A percentile compares a stretch with the other conserved stretches of the same genome.
phyloP scores from a whole-genome alignment of 345 rosid genomes.

The Iberis pinnata region DNA sequence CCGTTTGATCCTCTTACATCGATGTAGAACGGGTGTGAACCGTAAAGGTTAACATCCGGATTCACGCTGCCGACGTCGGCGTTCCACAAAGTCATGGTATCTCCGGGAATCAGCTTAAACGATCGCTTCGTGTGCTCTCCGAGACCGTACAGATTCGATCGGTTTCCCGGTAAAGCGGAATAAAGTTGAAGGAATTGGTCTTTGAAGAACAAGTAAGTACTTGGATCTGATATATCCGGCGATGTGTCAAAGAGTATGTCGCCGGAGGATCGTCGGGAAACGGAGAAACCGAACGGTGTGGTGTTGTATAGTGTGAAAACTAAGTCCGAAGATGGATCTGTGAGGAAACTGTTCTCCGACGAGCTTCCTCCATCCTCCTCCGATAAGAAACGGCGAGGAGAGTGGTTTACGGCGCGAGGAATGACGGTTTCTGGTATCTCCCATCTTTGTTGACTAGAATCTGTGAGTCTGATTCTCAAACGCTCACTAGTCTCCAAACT shows the following conservation, averaged over 20 bases:
- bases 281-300: slow-evolving; percentile 55
- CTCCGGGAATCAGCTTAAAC: slow-evolving; percentile 33
- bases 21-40: slow-evolving; percentile 69
- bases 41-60: slow-evolving; percentile 52
- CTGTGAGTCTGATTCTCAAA: slow-evolving; percentile 47
- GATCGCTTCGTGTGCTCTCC: slow-evolving; percentile 70
- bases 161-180: slow-evolving; percentile 41
- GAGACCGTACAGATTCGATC: slow-evolving; percentile 56
- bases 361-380: slow-evolving; percentile 3
- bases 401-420: slow-evolving; percentile 31
- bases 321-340: slow-evolving; percentile 44
- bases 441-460: slow-evolving; percentile 43
- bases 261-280: slow-evolving; percentile 50
- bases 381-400: slow-evolving; percentile 11
- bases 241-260: slow-evolving; percentile 55
- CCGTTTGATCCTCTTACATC: slow-evolving; percentile 48
- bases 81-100: slow-evolving; percentile 54
- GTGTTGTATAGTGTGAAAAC: slow-evolving; percentile 48
- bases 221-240: slow-evolving; percentile 26
- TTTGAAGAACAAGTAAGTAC: slow-evolving; percentile 48
- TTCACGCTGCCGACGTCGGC: slow-evolving; percentile 35
- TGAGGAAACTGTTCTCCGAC: slow-evolving; percentile 2
- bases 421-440: slow-evolving; percentile 51
- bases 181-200: slow-evolving; percentile 68
- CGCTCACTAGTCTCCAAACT: slow-evolving; percentile 50